phyloP scores from a whole-genome alignment of 495 filamentous ascomycete genomes.

The Hyaloscypha finlandica region DNA sequence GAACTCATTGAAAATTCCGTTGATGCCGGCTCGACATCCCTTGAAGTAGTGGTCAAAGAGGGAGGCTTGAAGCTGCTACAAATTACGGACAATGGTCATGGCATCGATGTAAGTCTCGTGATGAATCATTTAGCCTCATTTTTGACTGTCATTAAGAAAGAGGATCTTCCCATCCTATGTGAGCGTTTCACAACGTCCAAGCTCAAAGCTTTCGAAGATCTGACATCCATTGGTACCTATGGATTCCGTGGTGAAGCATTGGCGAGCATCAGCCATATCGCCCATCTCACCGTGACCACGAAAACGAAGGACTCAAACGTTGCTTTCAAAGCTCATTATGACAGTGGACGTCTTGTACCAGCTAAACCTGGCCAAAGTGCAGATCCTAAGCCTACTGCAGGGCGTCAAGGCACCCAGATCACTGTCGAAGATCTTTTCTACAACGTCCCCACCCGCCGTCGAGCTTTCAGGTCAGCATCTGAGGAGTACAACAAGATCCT shows the following conservation, averaged over 20 bases:
- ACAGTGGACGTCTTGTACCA: conserved; percentile 78
- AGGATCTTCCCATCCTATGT: conserved; percentile 91
- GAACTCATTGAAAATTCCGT: conserved; percentile 98
- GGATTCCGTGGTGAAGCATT: conserved; percentile 97
- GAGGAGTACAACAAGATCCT: conserved; percentile 99
- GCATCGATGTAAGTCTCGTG: conserved; percentile 73
- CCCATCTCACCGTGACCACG: conserved; percentile 92
- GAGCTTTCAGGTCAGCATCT: conserved; percentile 86
- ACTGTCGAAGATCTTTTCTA: conserved; percentile 98
- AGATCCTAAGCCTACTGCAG: conserved; percentile 86
- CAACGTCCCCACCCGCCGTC: conserved; percentile 85
- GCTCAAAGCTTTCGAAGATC: conserved; percentile 91
- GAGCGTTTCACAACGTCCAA: conserved; percentile 98
- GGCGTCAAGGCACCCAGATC: conserved; percentile 94
- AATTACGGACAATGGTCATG: conserved; percentile 97
- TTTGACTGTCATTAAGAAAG: conserved; percentile 55
- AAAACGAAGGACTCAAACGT: conserved; percentile 87
- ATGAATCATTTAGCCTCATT: conserved; percentile 10
- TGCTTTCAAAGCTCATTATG: conserved; percentile 87
- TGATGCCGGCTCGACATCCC: conserved; percentile 87
- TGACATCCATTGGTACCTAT: conserved; percentile 89
- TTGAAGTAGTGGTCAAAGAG: conserved; percentile 93
- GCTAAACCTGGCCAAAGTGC: conserved; percentile 90
- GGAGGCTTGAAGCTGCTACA: conserved; percentile 96
- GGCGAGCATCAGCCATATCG: conserved; percentile 98